Conservation (phyloP, 2,329 filamentous ascomycete species). For the Xylaria sp. region DNA sequence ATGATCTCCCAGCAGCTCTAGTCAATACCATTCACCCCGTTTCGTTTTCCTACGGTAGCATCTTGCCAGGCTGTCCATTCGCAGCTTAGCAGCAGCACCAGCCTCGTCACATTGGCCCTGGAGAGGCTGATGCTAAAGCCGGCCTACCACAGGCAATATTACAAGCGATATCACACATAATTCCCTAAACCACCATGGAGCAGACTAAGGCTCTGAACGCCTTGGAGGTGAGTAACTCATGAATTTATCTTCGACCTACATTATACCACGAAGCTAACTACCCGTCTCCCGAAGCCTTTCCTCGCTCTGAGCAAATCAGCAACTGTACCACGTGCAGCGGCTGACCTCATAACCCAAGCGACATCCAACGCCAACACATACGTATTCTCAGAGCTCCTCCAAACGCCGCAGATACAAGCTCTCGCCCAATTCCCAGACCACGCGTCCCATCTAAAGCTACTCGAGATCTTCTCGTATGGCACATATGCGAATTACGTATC, state of each 20-base stretch:
- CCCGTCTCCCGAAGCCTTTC: slow-evolving; percentile 72
- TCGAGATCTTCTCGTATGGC: slow-evolving; percentile 92
- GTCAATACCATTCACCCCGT: not conserved
- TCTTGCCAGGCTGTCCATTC: slow-evolving; percentile 32
- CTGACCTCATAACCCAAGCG: slow-evolving; percentile 86
- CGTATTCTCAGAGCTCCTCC: slow-evolving; percentile 93
- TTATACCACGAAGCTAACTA: slow-evolving; percentile 19
- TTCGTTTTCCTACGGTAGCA: slow-evolving; percentile 26
- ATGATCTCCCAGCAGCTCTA: not conserved
- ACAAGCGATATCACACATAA: slow-evolving; percentile 12
- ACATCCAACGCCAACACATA: slow-evolving; percentile 91
- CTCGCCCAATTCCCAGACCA: slow-evolving; percentile 73
- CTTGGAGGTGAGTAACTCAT: slow-evolving; percentile 62
- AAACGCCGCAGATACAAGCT: slow-evolving; percentile 80
- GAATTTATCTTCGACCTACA: not conserved
- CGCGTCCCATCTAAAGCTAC: slow-evolving; percentile 71
- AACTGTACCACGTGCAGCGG: slow-evolving; percentile 82
- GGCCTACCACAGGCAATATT: slow-evolving; percentile 2
- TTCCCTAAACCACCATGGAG: slow-evolving; percentile 67
- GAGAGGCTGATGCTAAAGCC: slow-evolving; percentile 11
- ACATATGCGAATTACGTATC: slow-evolving; percentile 80
- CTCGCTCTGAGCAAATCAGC: slow-evolving; percentile 88
- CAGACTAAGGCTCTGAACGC: slow-evolving; percentile 75
- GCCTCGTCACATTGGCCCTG: slow-evolving; percentile 28
- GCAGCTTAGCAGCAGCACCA: slow-evolving; percentile 34